A percentile compares a stretch with the other conserved stretches of the same genome.
Evolutionary conservation across 805 yeast species (phyloP).

Genomic region (Blastobotrys chiropterorum): DNA sequence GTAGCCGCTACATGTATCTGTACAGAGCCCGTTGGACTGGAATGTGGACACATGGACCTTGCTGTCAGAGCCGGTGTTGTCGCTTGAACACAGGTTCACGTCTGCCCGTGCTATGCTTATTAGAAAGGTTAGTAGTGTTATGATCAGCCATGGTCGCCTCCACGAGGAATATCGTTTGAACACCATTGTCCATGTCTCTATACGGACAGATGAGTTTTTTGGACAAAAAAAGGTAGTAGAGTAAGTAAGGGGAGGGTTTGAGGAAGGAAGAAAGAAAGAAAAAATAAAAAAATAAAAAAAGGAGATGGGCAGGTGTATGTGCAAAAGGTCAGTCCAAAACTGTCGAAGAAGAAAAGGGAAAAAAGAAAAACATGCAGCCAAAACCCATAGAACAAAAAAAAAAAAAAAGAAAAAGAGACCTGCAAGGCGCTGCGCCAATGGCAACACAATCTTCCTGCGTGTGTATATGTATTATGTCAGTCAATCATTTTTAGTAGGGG

Average conservation of each 20-base stretch:
- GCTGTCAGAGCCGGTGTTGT: slow-evolving; percentile 34
- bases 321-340: background rate
- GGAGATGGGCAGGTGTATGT: background rate
- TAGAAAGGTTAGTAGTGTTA: background rate
- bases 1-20: slow-evolving; percentile 41
- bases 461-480: background rate
- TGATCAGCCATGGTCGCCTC: background rate
- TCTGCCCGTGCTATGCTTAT: background rate
- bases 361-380: background rate
- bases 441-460: background rate
- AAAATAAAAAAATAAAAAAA: too few species aligned
- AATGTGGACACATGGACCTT: slow-evolving; percentile 22
- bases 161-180: background rate
- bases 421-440: background rate
- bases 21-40: slow-evolving; percentile 49
- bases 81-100: slow-evolving; percentile 32
- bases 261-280: background rate
- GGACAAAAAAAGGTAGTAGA: too few species aligned
- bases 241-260: too few species aligned
- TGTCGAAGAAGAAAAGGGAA: background rate
- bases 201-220: too few species aligned
- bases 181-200: too few species aligned
- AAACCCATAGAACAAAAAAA: background rate
- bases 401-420: background rate
- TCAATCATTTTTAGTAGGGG: background rate